A percentile compares a stretch with the other conserved stretches of the same genome.
Evolutionary conservation across 352 stramenopile genomes (phyloP).

Genomic region (Phytophthora multivora): DNA sequence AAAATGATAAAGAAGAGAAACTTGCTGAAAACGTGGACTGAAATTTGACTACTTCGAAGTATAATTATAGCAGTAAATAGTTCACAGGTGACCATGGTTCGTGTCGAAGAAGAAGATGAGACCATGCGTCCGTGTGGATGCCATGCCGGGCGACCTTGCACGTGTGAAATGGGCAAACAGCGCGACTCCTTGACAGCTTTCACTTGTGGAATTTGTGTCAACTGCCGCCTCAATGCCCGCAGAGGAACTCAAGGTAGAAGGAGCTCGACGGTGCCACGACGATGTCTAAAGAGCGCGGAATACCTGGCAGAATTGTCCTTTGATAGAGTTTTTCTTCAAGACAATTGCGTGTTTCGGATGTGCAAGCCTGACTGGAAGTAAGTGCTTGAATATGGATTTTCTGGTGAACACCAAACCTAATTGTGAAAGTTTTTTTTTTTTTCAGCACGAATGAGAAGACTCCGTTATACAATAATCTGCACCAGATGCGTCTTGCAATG

Average conservation of each 20-base stretch:
- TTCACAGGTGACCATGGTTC: slow-evolving; percentile 31
- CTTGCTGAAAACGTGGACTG: too few relatives aligned
- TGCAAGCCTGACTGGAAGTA: slow-evolving; percentile 69
- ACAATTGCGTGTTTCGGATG: slow-evolving; percentile 56
- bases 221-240: slow-evolving; percentile 61
- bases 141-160: slow-evolving; percentile 59
- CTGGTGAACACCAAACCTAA: too few relatives aligned
- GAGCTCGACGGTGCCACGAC: slow-evolving; percentile 20
- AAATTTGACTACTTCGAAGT: too few relatives aligned
- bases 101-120: slow-evolving; percentile 31
- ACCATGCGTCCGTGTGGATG: slow-evolving; percentile 73
- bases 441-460: slow-evolving; percentile 50
- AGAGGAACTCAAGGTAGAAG: slow-evolving; percentile 21
- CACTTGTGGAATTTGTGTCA: slow-evolving; percentile 58
- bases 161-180: slow-evolving; percentile 52
- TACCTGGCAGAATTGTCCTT: slow-evolving; percentile 42
- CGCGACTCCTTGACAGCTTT: slow-evolving; percentile 5
- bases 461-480: slow-evolving; percentile 55
- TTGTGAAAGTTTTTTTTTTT: background rate
- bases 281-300: slow-evolving; percentile 59
- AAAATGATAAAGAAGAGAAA: too few relatives aligned
- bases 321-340: slow-evolving; percentile 44
- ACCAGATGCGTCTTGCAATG: slow-evolving; percentile 65
- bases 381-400: slow-evolving; percentile 4
- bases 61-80: background rate